Conservation (phyloP, 2,329 filamentous ascomycete genomes). For the Magnaporthales sp. region DNA sequence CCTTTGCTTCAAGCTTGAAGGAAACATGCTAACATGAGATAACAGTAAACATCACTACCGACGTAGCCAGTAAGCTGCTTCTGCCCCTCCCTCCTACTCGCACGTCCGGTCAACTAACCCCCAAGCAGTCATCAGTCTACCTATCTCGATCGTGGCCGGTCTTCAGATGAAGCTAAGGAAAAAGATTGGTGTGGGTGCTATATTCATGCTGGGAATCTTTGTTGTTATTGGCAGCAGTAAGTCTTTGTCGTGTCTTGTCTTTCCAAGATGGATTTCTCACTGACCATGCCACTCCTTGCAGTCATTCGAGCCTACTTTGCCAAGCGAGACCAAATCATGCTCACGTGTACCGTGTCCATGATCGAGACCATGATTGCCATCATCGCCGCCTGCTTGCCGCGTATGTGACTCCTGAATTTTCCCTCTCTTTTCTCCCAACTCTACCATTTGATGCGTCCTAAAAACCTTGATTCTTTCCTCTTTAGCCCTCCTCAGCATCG, state of each 20-base stretch:
- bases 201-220: background rate
- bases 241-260: background rate
- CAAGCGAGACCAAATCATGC: conserved; percentile 17
- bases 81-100: background rate
- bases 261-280: too few species aligned
- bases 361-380: background rate
- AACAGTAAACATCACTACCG: background rate
- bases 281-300: background rate
- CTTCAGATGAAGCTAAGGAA: background rate
- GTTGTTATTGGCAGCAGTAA: background rate
- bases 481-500: background rate
- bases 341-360: background rate
- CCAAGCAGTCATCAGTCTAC: background rate
- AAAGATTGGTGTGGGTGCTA: background rate
- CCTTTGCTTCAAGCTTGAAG: background rate
- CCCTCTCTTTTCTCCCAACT: background rate
- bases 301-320: conserved; percentile 28
- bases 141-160: background rate
- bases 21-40: background rate
- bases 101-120: background rate
- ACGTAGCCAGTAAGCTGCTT: background rate
- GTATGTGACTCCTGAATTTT: background rate
- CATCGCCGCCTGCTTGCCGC: background rate
- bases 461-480: background rate
- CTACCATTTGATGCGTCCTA: background rate